Percentiles rank a stretch among this genome's conserved stretches.
phyloP scores from a whole-genome alignment of 176 grass and related monocot genomes.

The Alloteropsis semialata region DNA sequence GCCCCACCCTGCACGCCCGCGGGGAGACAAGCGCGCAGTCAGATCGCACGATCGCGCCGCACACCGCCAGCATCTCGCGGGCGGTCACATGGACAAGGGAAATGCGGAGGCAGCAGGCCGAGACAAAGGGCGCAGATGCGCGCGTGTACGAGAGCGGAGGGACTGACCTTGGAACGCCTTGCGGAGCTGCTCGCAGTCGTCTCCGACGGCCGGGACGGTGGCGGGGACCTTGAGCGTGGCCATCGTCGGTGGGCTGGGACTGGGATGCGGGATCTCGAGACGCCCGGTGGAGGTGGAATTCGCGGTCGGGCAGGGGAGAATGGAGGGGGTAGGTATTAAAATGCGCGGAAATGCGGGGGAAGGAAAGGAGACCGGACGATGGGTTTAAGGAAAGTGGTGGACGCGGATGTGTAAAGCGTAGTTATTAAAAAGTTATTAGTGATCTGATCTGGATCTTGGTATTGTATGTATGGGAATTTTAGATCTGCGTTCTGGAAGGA shows the following conservation, averaged over 20 bases:
- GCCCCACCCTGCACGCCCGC: conserved; percentile 62
- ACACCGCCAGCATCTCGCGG: not conserved
- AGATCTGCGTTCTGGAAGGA: not conserved
- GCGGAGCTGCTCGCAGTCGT: conserved; percentile 85
- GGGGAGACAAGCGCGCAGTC: not conserved
- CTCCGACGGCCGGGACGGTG: conserved; percentile 48
- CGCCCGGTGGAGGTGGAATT: not conserved
- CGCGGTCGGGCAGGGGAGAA: not conserved
- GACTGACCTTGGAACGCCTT: conserved; percentile 76
- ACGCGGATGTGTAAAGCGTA: not conserved
- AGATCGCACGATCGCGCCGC: conserved; percentile 2
- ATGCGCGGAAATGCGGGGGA: not conserved
- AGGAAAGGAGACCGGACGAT: not conserved
- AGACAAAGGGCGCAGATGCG: not conserved
- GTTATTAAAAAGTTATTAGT: not conserved
- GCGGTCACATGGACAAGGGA: not conserved
- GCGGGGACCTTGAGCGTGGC: conserved; percentile 66
- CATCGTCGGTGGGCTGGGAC: conserved; percentile 26
- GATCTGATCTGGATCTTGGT: not conserved
- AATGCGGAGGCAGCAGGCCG: not conserved
- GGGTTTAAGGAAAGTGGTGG: conserved; percentile 10
- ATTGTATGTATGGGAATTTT: not conserved
- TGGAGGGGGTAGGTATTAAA: not conserved
- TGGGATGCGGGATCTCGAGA: conserved; percentile 17
- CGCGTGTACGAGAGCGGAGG: not conserved